Base-by-base conservation (phyloP, 2,329 filamentous ascomycete genomes). In the Arachnomyces sp. region DNA sequence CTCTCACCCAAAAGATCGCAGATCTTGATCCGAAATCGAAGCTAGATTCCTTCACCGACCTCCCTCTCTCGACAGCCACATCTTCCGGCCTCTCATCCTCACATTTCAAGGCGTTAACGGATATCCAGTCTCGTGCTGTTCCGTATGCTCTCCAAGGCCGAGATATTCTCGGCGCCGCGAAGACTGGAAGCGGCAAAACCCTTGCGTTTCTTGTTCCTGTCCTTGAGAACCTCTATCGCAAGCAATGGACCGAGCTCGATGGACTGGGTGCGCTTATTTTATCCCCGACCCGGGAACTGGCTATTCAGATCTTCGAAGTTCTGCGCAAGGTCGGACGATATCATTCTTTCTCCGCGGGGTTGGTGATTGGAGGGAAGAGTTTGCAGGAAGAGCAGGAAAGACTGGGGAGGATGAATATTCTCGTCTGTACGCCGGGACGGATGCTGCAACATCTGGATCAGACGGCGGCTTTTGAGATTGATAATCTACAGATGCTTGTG, bases 371-470 rank as follows among this genome's bases (percentile, higher is more conserved):
- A 31, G 92, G 92, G 31, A 95, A 94, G 72, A 89, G 77, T 59
- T 59, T 95, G 53, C 82, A 85, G 56, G 89, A 95, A 56, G 82
- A 98, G 66, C 80, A 86, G 16, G 86, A 93, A 52, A 77, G 89
- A 28, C 60, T 98, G 44, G 78, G 79, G 3, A 78, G 87, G 48
- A 96, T 98, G 90, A 98, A 96, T 59, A 96, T 98, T 35, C 68
- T 98, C 17, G 87, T 98, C 7, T 94, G 89, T 56, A 98, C 92
- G 1, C 92, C 92, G 0, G 92, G 92, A 2, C 79, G 92, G 28
- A 94, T 98, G 75, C 68, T 96, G 52, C 92, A 98, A 64, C 92
- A 98, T 62, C 72, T 98, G 55, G 90, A 94, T 55, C 89, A 95
- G 68, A 96, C 90, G 0, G 86, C 87, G 1, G 80, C 83, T 13